A percentile compares a stretch with the other conserved stretches of the same genome.
Evolutionary conservation across 2,329 filamentous ascomycete genomes (phyloP).

Genomic region (Xylariaceae sp.): DNA sequence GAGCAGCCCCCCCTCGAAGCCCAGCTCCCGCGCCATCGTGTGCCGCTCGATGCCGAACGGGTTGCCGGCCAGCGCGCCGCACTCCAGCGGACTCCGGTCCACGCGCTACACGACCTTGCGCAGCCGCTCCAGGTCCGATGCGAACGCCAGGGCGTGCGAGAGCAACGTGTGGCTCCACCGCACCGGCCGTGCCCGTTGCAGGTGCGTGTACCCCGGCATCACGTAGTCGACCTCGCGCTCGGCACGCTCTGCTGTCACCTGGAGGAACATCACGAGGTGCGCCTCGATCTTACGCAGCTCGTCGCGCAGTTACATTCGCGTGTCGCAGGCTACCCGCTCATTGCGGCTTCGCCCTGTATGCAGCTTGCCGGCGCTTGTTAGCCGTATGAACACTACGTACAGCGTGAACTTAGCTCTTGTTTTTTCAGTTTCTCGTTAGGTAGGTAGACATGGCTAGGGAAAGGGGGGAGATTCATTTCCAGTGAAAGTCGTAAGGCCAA

Average conservation of each 20-base stretch:
- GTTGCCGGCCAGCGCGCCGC: slow-evolving; percentile 76
- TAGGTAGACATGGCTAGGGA: no score
- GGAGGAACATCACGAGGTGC: slow-evolving; percentile 71
- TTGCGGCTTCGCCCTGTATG: slow-evolving; percentile 89
- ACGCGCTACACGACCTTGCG: slow-evolving; percentile 70
- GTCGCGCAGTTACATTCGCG: slow-evolving; percentile 86
- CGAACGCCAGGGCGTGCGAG: slow-evolving; percentile 69
- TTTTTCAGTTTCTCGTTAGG: no score
- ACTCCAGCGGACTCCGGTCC: slow-evolving; percentile 69
- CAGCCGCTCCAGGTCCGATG: slow-evolving; percentile 63
- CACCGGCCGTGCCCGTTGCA: slow-evolving; percentile 75
- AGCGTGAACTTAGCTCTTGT: no score
- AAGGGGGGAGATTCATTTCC: no score
- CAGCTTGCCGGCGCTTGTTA: slow-evolving; percentile 73
- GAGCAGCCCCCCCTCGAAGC: slow-evolving; percentile 68
- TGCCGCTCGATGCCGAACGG: slow-evolving; percentile 75
- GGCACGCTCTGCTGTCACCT: slow-evolving; percentile 70
- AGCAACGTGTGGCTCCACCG: slow-evolving; percentile 79
- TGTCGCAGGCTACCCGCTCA: slow-evolving; percentile 88
- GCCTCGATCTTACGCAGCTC: slow-evolving; percentile 72
- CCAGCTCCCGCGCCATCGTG: slow-evolving; percentile 74
- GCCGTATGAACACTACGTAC: slow-evolving; percentile 16
- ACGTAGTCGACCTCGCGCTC: slow-evolving; percentile 70
- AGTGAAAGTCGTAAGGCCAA: no score
- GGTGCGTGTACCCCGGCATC: slow-evolving; percentile 82